A percentile compares a stretch with the other conserved stretches of the same genome.
phyloP scores from a whole-genome alignment of 768 basidiomycete species.

The Myochromella boudieri region DNA sequence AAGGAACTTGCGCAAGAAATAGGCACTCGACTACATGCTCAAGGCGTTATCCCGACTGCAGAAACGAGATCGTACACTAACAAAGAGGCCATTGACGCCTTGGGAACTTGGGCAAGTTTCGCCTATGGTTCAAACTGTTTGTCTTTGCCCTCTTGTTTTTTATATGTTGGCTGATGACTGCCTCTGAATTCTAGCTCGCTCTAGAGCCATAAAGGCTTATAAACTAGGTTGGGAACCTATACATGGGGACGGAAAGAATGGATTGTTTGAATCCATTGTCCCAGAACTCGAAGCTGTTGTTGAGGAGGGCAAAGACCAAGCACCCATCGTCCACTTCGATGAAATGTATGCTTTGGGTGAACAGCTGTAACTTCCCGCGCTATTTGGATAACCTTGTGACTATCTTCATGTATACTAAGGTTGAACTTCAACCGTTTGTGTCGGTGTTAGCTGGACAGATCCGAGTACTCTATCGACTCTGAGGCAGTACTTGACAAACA shows the following conservation, averaged over 20 bases:
- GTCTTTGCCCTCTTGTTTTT: background rate
- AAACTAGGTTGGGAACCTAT: slow-evolving; percentile 16
- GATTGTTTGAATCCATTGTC: slow-evolving; percentile 16
- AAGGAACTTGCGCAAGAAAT: slow-evolving; percentile 17
- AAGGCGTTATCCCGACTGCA: slow-evolving; percentile 12
- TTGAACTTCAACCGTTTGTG: too few relatives aligned
- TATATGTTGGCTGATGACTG: background rate
- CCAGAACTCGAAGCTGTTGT: slow-evolving; percentile 13
- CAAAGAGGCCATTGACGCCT: slow-evolving; percentile 8
- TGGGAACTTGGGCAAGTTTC: slow-evolving; percentile 14
- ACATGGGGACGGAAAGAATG: slow-evolving; percentile 15
- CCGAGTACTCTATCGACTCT: too few relatives aligned
- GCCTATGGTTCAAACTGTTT: slow-evolving; percentile 17
- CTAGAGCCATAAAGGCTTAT: slow-evolving; percentile 12
- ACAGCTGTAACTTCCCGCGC: slow-evolving; percentile 10
- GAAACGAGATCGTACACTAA: slow-evolving; percentile 11
- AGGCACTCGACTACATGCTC: slow-evolving; percentile 12
- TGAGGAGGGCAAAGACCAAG: slow-evolving; percentile 16
- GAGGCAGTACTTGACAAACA: too few relatives aligned
- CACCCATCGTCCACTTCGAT: slow-evolving; percentile 18
- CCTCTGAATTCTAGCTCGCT: slow-evolving; percentile 12
- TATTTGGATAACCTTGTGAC: too few relatives aligned
- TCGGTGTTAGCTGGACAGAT: too few relatives aligned
- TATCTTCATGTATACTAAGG: too few relatives aligned
- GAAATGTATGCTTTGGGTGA: slow-evolving; percentile 17